Percentiles rank a stretch among this genome's conserved stretches.
Evolutionary conservation across 306 rosid species (phyloP).

Genomic region (Gastrolobium bilobum): DNA sequence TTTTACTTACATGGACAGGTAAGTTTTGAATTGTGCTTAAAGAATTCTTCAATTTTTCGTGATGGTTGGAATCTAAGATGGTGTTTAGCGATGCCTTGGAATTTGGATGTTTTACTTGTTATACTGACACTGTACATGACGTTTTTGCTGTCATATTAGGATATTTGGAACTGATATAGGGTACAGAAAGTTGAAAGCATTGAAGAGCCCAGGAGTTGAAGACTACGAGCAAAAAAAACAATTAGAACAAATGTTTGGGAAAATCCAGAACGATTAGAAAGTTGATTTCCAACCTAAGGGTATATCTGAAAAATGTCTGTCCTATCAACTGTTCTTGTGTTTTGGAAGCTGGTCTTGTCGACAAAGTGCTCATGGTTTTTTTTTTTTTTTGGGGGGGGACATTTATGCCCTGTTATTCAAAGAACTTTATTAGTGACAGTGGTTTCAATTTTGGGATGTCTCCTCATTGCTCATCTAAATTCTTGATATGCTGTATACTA

Average conservation of each 20-base stretch:
- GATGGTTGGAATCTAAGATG: constrained; percentile 11
- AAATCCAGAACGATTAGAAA: constrained; percentile 45
- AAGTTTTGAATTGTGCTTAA: constrained; percentile 43
- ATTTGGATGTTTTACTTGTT: background rate
- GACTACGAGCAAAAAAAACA: constrained; percentile 61
- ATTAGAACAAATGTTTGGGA: constrained; percentile 26
- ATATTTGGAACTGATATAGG: constrained; percentile 88
- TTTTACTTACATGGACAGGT: constrained; percentile 95
- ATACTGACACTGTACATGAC: constrained; percentile 35
- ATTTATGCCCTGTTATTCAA: constrained; percentile 47
- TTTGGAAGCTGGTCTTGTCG: constrained; percentile 45
- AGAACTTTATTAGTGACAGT: constrained; percentile 36
- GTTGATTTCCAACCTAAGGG: constrained; percentile 49
- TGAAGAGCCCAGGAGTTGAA: constrained; percentile 62
- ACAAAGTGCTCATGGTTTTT: constrained; percentile 52
- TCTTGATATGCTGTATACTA: background rate
- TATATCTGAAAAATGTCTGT: constrained; percentile 47
- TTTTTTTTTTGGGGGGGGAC: constrained; percentile 19
- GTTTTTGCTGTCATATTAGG: constrained; percentile 55
- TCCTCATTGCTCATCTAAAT: constrained; percentile 22
- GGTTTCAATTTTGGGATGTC: constrained; percentile 31
- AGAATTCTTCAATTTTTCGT: constrained; percentile 11
- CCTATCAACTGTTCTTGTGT: constrained; percentile 52
- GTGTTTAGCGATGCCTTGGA: constrained; percentile 31
- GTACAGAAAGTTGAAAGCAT: constrained; percentile 82